Evolutionary conservation across 192 early-diverging fungal genomes (phyloP).

Genomic region (Entomortierella parvispora): DNA sequence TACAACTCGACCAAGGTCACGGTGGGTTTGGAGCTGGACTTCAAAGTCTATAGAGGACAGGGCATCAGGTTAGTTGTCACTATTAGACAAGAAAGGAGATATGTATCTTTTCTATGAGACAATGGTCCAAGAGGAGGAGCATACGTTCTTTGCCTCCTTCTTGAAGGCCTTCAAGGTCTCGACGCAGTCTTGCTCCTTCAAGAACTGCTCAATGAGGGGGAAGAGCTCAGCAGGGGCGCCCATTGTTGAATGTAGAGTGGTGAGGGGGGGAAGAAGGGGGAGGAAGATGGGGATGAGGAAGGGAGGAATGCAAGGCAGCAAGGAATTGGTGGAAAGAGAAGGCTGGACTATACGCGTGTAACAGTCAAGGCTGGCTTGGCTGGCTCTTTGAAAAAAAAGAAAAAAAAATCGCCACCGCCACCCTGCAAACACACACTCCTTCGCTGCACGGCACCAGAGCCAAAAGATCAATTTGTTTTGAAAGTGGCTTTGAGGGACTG

Average conservation of each 20-base stretch:
- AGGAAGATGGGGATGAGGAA: not conserved
- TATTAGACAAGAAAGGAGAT: not conserved
- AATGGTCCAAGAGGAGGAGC: too few species aligned
- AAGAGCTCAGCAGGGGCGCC: slow-evolving; percentile 48
- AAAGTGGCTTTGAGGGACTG: slow-evolving; percentile 23
- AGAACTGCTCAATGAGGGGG: slow-evolving; percentile 45
- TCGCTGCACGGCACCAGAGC: too few species aligned
- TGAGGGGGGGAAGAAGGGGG: not conserved
- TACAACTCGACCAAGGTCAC: slow-evolving; percentile 42
- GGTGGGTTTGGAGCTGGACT: slow-evolving; percentile 38
- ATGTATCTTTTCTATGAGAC: not conserved
- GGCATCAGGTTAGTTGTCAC: not conserved
- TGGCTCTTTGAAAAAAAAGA: too few species aligned
- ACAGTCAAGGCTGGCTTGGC: too few species aligned
- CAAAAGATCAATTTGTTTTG: slow-evolving; percentile 21
- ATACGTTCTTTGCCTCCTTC: slow-evolving; percentile 54
- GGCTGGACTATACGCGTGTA: not conserved
- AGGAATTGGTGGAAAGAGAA: not conserved
- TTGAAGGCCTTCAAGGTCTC: slow-evolving; percentile 44
- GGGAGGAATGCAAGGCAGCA: not conserved
- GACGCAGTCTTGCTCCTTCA: slow-evolving; percentile 48
- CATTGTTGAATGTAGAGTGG: slow-evolving; percentile 15
- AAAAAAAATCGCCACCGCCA: too few species aligned
- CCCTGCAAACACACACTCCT: too few species aligned
- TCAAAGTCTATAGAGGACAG: slow-evolving; percentile 24